These are phyloP conservation scores for Aureobasidium sp. DNA, from an alignment of 2,329 filamentous ascomycete genomes.

Conservation along the genomic window DNA sequence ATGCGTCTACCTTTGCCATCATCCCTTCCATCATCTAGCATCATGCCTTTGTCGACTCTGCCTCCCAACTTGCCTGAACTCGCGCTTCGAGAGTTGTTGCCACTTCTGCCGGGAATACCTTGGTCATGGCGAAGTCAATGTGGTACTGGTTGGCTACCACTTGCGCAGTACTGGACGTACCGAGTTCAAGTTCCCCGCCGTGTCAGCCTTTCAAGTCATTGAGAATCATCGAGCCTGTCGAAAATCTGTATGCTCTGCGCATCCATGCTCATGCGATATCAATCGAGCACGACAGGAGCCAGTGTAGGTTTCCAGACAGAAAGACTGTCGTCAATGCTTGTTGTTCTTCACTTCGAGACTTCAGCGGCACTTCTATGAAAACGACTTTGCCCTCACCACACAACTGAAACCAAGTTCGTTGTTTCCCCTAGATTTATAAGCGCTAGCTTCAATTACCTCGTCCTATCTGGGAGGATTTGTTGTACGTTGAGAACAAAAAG, in stretches of 20 bases:
- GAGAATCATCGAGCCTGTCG: not conserved
- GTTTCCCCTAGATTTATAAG: too few species aligned
- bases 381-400: too few species aligned
- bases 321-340: not conserved
- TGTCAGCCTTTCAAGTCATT: not conserved
- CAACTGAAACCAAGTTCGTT: too few species aligned
- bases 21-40: not conserved
- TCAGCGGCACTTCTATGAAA: too few species aligned
- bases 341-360: too few species aligned
- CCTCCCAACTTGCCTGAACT: not conserved
- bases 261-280: not conserved
- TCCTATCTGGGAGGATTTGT: not conserved
- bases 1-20: too few species aligned
- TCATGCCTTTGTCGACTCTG: not conserved
- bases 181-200: not conserved
- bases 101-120: not conserved
- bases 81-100: not conserved
- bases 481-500: not conserved
- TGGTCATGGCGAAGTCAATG: not conserved
- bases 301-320: not conserved
- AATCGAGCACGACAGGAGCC: not conserved
- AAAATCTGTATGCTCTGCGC: not conserved
- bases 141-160: not conserved
- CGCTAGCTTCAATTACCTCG: too few species aligned
- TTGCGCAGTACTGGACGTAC: not conserved